Conservation (phyloP, 306 rosid species). For the Cucurbita moschata region DNA sequence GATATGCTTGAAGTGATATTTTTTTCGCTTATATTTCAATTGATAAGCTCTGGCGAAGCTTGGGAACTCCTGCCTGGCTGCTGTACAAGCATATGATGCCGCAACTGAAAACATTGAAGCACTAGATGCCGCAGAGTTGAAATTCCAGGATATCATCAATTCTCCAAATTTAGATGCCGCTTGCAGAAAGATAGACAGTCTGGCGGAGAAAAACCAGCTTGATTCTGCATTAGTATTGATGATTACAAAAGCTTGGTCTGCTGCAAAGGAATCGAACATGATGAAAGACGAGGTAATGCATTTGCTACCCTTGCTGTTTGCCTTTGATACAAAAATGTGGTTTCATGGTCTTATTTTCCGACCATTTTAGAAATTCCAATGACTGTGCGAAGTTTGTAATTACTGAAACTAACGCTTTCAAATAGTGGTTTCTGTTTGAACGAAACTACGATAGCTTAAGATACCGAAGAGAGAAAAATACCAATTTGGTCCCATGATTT, state of each 20-base stretch:
- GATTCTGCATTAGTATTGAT: slow-evolving; percentile 82
- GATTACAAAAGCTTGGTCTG: slow-evolving; percentile 97
- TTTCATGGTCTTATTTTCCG: not conserved
- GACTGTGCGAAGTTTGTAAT: not conserved
- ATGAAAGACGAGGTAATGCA: slow-evolving; percentile 61
- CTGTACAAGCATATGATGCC: slow-evolving; percentile 67
- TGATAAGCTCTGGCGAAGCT: slow-evolving; percentile 49
- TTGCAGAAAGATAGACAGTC: slow-evolving; percentile 80
- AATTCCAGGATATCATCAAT: slow-evolving; percentile 75
- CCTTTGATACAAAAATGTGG: not conserved
- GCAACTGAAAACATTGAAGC: slow-evolving; percentile 74
- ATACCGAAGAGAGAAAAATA: not conserved
- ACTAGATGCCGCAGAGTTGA: slow-evolving; percentile 71
- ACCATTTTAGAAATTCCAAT: not conserved
- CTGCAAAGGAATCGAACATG: slow-evolving; percentile 83
- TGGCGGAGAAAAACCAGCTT: slow-evolving; percentile 78
- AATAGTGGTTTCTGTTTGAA: not conserved
- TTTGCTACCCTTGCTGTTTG: not conserved
- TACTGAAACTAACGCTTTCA: not conserved
- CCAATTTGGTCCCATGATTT: not conserved
- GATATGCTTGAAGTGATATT: not conserved
- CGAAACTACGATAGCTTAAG: not conserved
- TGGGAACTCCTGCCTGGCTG: slow-evolving; percentile 69
- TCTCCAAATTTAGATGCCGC: slow-evolving; percentile 83
- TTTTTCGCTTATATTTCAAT: slow-evolving; percentile 2